phyloP scores from a whole-genome alignment of 257 asterid genomes.

The Gentiana straminea region DNA sequence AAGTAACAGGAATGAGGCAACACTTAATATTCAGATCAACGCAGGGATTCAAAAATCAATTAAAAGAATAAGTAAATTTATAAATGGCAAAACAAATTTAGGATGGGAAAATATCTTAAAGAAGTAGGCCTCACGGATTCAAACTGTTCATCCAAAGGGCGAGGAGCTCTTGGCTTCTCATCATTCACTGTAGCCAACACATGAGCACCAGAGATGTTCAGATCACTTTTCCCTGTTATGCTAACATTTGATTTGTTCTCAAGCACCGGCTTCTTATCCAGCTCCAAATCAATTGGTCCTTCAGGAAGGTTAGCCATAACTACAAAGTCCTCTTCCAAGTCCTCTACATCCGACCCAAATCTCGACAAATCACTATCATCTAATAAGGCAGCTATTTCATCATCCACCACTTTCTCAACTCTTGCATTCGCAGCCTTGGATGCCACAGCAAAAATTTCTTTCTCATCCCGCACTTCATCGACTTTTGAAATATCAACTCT shows the following conservation, averaged over 20 bases:
- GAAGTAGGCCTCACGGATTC: slow-evolving; percentile 45
- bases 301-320: slow-evolving; percentile 57
- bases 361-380: slow-evolving; percentile 49
- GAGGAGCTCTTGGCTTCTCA: slow-evolving; percentile 47
- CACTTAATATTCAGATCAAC: no score
- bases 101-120: slow-evolving; percentile 1
- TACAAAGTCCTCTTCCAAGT: slow-evolving; percentile 84
- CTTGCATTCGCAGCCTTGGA: slow-evolving; percentile 44
- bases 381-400: slow-evolving; percentile 71
- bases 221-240: slow-evolving; percentile 12
- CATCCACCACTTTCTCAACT: slow-evolving; percentile 63
- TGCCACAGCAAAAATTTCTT: slow-evolving; percentile 40
- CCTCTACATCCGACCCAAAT: slow-evolving; percentile 74
- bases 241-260: slow-evolving; percentile 12
- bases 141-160: slow-evolving; percentile 82
- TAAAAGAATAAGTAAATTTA: neutral
- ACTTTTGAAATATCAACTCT: slow-evolving; percentile 42
- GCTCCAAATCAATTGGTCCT: slow-evolving; percentile 29
- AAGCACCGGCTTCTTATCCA: slow-evolving; percentile 18
- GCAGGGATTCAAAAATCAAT: neutral
- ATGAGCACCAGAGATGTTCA: slow-evolving; percentile 13
- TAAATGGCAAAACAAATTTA: slow-evolving; percentile 1
- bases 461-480: slow-evolving; percentile 39
- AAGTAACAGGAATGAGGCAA: no score
- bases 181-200: slow-evolving; percentile 4